Evolutionary conservation across 768 basidiomycete species (phyloP).

Genomic region (Suillus variegatus): DNA sequence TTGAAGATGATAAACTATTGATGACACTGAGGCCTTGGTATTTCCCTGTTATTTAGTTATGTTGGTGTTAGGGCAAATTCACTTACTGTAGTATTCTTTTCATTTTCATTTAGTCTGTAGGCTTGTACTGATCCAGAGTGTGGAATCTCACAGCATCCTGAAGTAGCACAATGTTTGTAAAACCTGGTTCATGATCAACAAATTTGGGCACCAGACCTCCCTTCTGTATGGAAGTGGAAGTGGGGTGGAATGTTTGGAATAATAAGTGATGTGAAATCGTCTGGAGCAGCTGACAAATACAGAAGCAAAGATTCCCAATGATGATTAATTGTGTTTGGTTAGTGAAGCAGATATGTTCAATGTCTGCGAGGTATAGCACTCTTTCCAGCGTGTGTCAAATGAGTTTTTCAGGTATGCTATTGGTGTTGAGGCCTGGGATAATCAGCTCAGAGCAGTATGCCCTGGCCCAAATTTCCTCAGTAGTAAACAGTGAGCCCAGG

Average conservation of each 20-base stretch:
- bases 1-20: too few relatives aligned
- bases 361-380: not conserved
- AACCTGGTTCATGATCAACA: not conserved
- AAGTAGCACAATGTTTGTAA: not conserved
- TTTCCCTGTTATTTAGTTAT: too few relatives aligned
- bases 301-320: not conserved
- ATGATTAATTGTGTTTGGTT: not conserved
- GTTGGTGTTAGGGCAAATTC: too few relatives aligned
- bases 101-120: too few relatives aligned
- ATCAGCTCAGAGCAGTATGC: not conserved
- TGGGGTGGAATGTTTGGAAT: not conserved
- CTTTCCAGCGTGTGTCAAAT: not conserved
- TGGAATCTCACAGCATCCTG: not conserved
- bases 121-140: not conserved
- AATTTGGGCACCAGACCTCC: not conserved
- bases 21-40: too few relatives aligned
- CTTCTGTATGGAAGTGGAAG: not conserved
- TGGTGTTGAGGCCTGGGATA: not conserved
- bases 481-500: not conserved
- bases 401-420: not conserved
- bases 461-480: not conserved
- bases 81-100: too few relatives aligned
- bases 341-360: not conserved
- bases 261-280: not conserved
- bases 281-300: not conserved